A percentile compares a stretch with the other conserved stretches of the same genome.
Conservation (phyloP, 176 grass and related monocot genomes). For the Tillandsia fasciculata region DNA sequence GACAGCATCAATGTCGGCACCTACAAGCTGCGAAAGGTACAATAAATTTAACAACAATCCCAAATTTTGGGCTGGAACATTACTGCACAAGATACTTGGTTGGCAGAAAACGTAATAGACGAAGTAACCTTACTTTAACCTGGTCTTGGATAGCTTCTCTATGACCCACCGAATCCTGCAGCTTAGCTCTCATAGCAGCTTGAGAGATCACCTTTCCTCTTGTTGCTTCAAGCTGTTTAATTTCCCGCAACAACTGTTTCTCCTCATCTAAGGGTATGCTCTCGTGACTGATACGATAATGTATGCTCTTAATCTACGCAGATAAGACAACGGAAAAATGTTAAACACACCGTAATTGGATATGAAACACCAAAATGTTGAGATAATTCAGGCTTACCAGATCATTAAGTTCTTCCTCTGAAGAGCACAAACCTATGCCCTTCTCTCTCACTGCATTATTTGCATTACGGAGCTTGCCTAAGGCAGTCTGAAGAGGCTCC, state of each 20-base stretch:
- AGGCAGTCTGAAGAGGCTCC: constrained; percentile 55
- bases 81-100: neutral
- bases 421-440: constrained; percentile 79
- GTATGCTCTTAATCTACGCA: constrained; percentile 70
- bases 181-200: constrained; percentile 62
- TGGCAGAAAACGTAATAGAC: neutral
- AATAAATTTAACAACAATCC: neutral
- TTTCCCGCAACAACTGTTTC: constrained; percentile 79
- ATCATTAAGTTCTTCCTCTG: constrained; percentile 81
- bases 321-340: constrained; percentile 1
- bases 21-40: constrained; percentile 21
- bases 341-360: neutral
- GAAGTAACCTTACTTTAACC: constrained; percentile 65
- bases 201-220: constrained; percentile 61
- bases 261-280: constrained; percentile 79
- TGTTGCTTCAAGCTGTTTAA: constrained; percentile 80
- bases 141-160: constrained; percentile 82
- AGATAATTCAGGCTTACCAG: constrained; percentile 37
- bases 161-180: constrained; percentile 64
- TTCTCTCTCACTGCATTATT: constrained; percentile 70
- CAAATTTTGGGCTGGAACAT: neutral
- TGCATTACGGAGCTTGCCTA: constrained; percentile 74
- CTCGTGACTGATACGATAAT: constrained; percentile 77
- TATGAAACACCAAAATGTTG: neutral
- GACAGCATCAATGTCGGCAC: constrained; percentile 46